phyloP scores from a whole-genome alignment of 2,329 filamentous ascomycete species.

The Pestalotiopsis sp. region DNA sequence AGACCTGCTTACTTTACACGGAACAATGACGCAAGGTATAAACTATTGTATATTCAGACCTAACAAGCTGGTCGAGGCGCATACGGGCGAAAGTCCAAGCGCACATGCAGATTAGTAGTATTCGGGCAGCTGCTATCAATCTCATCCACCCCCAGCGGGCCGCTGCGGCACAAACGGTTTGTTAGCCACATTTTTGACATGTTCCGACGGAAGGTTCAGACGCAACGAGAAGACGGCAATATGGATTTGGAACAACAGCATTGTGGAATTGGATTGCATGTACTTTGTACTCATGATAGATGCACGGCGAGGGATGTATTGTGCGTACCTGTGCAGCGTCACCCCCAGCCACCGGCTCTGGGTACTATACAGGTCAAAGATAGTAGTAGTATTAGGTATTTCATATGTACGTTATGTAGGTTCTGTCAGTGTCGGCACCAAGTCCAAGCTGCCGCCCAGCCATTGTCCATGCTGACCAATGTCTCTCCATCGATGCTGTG shows the following conservation, averaged over 20 bases:
- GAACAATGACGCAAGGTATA: slow-evolving; percentile 9
- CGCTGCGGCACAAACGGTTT: not conserved
- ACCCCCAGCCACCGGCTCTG: too few relatives aligned
- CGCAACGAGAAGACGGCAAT: not conserved
- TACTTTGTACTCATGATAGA: too few relatives aligned
- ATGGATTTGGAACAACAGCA: not conserved
- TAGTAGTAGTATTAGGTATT: too few relatives aligned
- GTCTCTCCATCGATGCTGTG: not conserved
- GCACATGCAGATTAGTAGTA: not conserved
- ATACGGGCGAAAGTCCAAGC: not conserved
- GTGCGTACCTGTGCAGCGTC: too few relatives aligned
- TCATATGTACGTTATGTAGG: too few relatives aligned
- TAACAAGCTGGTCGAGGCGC: not conserved
- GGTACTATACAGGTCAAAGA: too few relatives aligned
- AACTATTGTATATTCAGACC: not conserved
- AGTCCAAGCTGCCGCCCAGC: too few relatives aligned
- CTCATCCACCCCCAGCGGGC: not conserved
- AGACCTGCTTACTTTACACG: not conserved
- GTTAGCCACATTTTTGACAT: not conserved
- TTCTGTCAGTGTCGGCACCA: too few relatives aligned
- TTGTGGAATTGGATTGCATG: too few relatives aligned
- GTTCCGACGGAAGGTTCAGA: not conserved
- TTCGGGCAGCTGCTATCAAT: not conserved
- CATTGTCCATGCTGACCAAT: not conserved
- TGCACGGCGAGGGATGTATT: too few relatives aligned